Base-by-base conservation (phyloP, 352 stramenopile species). In the Thalassiosira livingstoniorum region DNA sequence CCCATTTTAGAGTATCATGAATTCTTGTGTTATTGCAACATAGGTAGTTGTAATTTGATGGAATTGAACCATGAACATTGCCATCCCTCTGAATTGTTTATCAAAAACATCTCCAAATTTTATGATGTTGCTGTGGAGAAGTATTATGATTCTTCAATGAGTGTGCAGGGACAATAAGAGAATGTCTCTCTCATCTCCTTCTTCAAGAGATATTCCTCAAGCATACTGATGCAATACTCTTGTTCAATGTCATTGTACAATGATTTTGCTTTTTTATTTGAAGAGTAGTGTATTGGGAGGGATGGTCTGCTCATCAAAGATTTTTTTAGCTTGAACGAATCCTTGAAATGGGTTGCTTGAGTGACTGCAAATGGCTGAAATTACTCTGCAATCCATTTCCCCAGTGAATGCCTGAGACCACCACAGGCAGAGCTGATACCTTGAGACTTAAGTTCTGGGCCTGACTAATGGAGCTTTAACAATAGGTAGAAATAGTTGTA, bases 171-270 rank as follows among this genome's bases (percentile, higher is more conserved):
- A 47, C 15, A 18, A 32, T 42, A 65, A 32, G 1, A 27, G 57
- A 25, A 23, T 35, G 1, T 23, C 45, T 4, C n/a, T n/a, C n/a
- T n/a, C n/a, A n/a, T n/a, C 31, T 71, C 23, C 3, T 47, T 3
- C 35, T 31, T 43, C 11, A 47, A 18, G 32, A 60, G 37, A 27
- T 35, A 71, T 34, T n/a, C 15, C 2, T n/a, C 15, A 23, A 71
- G 55, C 1, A 71, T 31, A 58, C 13, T 23, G 63, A 71, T 34
- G 35, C 35, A 34, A 42, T 55, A 39, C 5, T 55, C 47, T 18
- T 34, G 55, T 27, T 55, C 34, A 29, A 71, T 71, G 29, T 71
- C 58, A 23, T 11, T 71, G 37, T 71, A 71, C 63, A 71, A 58
- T 21, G 63, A 71, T 10, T 25, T 29, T 21, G 63, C 63, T 32